phyloP scores from a whole-genome alignment of 1,284 basidiomycete genomes.

The Ganoderma resinaceum region DNA sequence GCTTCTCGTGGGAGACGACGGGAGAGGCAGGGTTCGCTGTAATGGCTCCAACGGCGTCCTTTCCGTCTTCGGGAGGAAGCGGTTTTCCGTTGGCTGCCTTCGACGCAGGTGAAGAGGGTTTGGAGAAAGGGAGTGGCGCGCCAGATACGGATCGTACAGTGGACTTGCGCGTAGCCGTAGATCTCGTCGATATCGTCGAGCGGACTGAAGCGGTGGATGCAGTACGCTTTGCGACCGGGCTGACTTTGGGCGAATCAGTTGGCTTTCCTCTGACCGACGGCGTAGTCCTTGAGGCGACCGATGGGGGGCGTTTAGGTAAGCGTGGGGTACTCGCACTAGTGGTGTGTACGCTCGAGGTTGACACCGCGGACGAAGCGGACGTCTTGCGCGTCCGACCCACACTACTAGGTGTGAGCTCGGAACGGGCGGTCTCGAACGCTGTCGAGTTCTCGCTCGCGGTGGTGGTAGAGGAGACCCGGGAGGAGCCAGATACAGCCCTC shows the following conservation, averaged over 20 bases:
- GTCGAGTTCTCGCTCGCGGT: slow-evolving; percentile 54
- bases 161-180: slow-evolving; percentile 39
- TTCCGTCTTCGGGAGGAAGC: slow-evolving; percentile 11
- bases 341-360: slow-evolving; percentile 47
- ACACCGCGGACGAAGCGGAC: slow-evolving; percentile 50
- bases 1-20: slow-evolving; percentile 40
- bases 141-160: slow-evolving; percentile 27
- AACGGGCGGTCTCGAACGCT: slow-evolving; percentile 64
- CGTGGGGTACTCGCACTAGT: slow-evolving; percentile 37
- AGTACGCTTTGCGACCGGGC: slow-evolving; percentile 35
- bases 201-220: slow-evolving; percentile 42
- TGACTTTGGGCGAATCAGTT: slow-evolving; percentile 33
- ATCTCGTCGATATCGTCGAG: slow-evolving; percentile 42
- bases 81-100: slow-evolving; percentile 23
- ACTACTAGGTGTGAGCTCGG: slow-evolving; percentile 47
- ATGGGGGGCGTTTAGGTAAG: slow-evolving; percentile 33
- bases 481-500: slow-evolving; percentile 40
- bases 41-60: slow-evolving; percentile 25
- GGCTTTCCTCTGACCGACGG: slow-evolving; percentile 34
- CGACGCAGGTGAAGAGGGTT: slow-evolving; percentile 15
- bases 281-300: slow-evolving; percentile 36
- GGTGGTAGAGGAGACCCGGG: slow-evolving; percentile 52
- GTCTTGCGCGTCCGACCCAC: slow-evolving; percentile 47
- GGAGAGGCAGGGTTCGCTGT: slow-evolving; percentile 38
- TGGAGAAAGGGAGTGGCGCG: slow-evolving; percentile 16